Evolutionary conservation across 371 early-diverging fungal species (phyloP), one percentile per base, ranked within the genome.

Genomic region (Circinella minor): DNA sequence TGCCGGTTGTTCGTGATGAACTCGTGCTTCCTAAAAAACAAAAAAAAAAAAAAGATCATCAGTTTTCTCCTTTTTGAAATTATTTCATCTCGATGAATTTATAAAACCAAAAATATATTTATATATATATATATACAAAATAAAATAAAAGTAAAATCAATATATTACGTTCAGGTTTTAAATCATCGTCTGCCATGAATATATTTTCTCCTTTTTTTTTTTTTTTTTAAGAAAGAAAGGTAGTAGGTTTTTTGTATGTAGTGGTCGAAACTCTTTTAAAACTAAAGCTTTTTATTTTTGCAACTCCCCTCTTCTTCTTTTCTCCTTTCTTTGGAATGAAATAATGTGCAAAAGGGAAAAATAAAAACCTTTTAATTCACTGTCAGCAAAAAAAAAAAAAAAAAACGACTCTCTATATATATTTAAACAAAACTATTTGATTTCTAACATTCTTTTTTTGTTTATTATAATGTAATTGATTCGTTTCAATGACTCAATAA

Each of bases 1-100:
- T 81, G 14, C 84, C 84, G 11, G 84, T 83, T 7, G 84, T 75
- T 15, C 81, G 73, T 27, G 65, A 65, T 65, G 62, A 67, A 46
- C 67, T 63, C 20, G 67, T 63, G 48, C 67, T 63, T 48, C 67
- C 67, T 63, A 27, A 27, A 27, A n/a, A n/a, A n/a, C n/a, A n/a
- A n/a, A n/a, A n/a, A n/a, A n/a, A n/a, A n/a, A 27, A 27, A 27
- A 27, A 27, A 27, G 2, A 27, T 27, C 27, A 2, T 27, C 27
- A 27, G 27, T 27, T 27, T 27, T 27, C 27, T 27, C 2, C 2
- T 27, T 2, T 27, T 27, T 27, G 27, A 27, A 0, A 27, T 27
- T 27, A 27, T 27, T 27, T 34, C 38, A 36, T 17, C 66, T 36
- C 14, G 14, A 27, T 55, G n/a, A 9, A 20, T n/a, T 13, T 61